phyloP scores from a whole-genome alignment of 2,329 filamentous ascomycete genomes.

The Sporothrix pseudoabietina region DNA sequence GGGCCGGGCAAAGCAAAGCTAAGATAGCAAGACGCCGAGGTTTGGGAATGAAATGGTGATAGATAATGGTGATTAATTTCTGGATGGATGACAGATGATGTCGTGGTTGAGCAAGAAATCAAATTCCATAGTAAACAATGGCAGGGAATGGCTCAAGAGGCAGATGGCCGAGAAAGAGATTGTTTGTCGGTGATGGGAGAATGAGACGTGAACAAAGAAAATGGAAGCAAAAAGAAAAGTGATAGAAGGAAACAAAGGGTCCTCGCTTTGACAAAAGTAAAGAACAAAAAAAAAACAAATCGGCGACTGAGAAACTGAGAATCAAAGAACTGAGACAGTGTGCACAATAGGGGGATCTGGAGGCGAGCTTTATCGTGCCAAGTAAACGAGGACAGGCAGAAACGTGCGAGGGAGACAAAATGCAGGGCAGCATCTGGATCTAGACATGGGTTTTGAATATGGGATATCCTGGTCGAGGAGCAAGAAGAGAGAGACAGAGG shows the following conservation, averaged over 20 bases:
- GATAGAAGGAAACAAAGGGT: background rate
- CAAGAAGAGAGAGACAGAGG: background rate
- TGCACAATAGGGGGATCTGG: slow-evolving; percentile 6
- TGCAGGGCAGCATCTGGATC: background rate
- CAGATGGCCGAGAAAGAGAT: background rate
- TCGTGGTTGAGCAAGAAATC: background rate
- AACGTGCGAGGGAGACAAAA: slow-evolving; percentile 16
- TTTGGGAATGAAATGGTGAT: background rate
- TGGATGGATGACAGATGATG: background rate
- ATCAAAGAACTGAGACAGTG: background rate
- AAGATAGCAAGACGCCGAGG: background rate
- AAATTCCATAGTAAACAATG: background rate
- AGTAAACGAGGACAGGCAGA: slow-evolving; percentile 9
- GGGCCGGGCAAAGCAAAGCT: background rate
- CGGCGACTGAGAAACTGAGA: background rate
- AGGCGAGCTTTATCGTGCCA: slow-evolving; percentile 11
- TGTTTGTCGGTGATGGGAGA: background rate
- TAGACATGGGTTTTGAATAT: background rate
- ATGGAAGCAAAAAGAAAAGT: background rate
- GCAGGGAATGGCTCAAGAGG: background rate
- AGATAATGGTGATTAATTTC: background rate
- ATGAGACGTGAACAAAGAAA: background rate
- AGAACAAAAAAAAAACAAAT: background rate
- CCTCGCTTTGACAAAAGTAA: background rate
- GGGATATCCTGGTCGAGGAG: background rate